Evolutionary conservation across 495 filamentous ascomycete species (phyloP), one percentile per base, ranked within the genome.

Genomic region (Penicillium longicatenatum): DNA sequence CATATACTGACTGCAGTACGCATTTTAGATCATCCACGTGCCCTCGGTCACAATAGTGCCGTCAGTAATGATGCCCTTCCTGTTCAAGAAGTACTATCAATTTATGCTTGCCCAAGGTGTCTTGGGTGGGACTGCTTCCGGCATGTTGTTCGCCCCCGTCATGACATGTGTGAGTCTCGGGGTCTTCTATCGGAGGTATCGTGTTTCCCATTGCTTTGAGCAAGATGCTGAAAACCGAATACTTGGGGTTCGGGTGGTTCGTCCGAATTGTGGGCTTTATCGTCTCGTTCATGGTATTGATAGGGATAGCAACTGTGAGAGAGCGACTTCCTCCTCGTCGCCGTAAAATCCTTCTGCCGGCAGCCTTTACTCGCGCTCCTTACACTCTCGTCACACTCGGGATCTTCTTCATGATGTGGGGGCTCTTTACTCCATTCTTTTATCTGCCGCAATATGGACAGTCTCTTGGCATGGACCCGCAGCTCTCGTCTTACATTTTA

Each of bases 381-480:
- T 77, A 67, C 51, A 47, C 62, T 43, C n/a, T 63, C 7, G 1
- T 64, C 10, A 50, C 59, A 14, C 30, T 52, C 4, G 48, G 44
- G 1, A 14, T 56, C 0, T 79, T 79, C 66, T 73, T 89, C 35
- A 85, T 86, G 69, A 87, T 86, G 70, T 79, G 82, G 58, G 88
- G 86, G 35, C 78, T 87, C 57, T 88, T 86, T 65, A 60, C 88
- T 12, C 88, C 88, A 0, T 82, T 89, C 70, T 86, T 85, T 66
- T 90, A 83, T 59, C 74, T 92, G 45, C 80, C 84, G 30, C 70
- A 84, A 17, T 72, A 84, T 48, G 87, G 84, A 0, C 56, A 70
- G 51, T 50, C 68, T 33, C 63, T 79, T 33, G 87, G 86, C 16
- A 85, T 90, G 80, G 70, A 73, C n/a, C 11, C 59, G 0, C 59